These are phyloP conservation scores for Alternaria brassicicola DNA, from an alignment of 2,329 filamentous ascomycete genomes.

Conservation along the genomic window DNA sequence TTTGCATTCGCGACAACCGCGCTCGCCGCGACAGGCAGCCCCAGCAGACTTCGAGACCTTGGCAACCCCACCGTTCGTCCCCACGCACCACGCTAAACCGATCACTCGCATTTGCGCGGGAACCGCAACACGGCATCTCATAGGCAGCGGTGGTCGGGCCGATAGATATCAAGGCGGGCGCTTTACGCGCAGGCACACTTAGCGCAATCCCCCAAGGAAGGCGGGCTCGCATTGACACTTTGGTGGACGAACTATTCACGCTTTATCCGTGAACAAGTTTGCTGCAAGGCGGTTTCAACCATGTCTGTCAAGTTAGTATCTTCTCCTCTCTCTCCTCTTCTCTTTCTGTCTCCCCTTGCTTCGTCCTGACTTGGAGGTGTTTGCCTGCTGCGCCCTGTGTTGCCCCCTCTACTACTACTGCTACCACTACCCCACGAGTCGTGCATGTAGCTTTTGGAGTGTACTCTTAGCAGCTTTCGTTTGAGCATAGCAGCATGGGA, in stretches of 20 bases:
- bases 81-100: slow-evolving; percentile 25
- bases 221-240: slow-evolving; percentile 29
- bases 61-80: slow-evolving; percentile 21
- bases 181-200: slow-evolving; percentile 24
- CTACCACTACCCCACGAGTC: slow-evolving; percentile 15
- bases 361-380: neutral
- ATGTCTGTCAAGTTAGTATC: slow-evolving; percentile 52
- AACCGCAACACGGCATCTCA: slow-evolving; percentile 25
- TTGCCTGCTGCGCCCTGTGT: neutral
- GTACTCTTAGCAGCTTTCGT: neutral
- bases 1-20: slow-evolving; percentile 22
- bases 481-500: slow-evolving; percentile 7
- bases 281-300: slow-evolving; percentile 20
- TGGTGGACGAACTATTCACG: slow-evolving; percentile 27
- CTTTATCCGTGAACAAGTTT: slow-evolving; percentile 30
- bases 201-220: slow-evolving; percentile 12
- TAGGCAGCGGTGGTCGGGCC: slow-evolving; percentile 29
- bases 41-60: slow-evolving; percentile 4
- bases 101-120: slow-evolving; percentile 31
- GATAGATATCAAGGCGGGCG: slow-evolving; percentile 23
- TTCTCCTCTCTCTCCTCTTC: slow-evolving; percentile 7
- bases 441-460: slow-evolving; percentile 8
- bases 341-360: slow-evolving; percentile 1
- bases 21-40: slow-evolving; percentile 25
- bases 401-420: slow-evolving; percentile 3